phyloP scores from a whole-genome alignment of 1,139 yeast species.

The Sugiyamaella novakii region DNA sequence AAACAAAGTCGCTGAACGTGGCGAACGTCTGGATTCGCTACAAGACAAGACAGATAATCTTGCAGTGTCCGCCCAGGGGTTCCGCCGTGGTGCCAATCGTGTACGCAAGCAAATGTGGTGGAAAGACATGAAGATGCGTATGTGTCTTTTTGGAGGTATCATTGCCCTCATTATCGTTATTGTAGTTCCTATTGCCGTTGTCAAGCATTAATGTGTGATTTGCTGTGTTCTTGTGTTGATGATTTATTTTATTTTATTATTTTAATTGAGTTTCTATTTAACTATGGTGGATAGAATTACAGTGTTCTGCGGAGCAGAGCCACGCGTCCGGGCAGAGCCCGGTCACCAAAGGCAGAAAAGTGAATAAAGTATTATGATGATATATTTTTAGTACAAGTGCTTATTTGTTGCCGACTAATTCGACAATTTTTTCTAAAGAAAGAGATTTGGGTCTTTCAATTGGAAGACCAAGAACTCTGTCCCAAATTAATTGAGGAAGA shows the following conservation, averaged over 20 bases:
- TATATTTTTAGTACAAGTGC: no score
- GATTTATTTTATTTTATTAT: conserved; percentile 15
- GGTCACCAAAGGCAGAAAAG: background rate
- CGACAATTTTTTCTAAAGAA: conserved; percentile 55
- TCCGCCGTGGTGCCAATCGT: conserved; percentile 95
- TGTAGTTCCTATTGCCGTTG: conserved; percentile 83
- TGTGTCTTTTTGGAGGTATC: conserved; percentile 83
- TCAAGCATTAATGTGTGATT: conserved; percentile 8
- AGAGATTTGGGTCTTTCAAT: conserved; percentile 98
- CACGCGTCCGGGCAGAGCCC: conserved; percentile 7
- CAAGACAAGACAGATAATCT: conserved; percentile 94
- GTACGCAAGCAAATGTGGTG: conserved; percentile 99
- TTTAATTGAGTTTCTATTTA: no score
- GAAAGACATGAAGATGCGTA: conserved; percentile 96
- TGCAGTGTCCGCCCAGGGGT: conserved; percentile 92
- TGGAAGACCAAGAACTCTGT: conserved; percentile 92
- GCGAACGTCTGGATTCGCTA: conserved; percentile 89
- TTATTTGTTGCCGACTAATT: conserved; percentile 28
- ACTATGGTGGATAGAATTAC: no score
- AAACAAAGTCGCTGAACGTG: conserved; percentile 92
- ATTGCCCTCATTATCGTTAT: conserved; percentile 83
- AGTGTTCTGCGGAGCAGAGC: background rate
- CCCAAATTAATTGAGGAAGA: conserved; percentile 93
- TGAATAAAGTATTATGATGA: no score
- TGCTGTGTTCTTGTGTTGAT: conserved; percentile 7